Conservation (phyloP, 2,329 filamentous ascomycete genomes). For the Didymella glomerata region DNA sequence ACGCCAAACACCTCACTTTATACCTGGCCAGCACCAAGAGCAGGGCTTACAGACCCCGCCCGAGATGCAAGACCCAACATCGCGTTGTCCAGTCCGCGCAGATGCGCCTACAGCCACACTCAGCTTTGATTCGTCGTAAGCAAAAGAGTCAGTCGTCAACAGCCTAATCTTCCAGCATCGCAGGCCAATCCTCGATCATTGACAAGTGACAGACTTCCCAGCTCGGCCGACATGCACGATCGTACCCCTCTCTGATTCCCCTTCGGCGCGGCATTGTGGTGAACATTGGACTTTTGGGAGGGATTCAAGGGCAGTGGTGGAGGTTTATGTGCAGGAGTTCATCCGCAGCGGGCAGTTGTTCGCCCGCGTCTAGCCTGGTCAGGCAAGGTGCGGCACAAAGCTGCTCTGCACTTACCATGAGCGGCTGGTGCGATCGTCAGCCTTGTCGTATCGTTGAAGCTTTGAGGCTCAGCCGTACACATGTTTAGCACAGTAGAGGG, state of each 20-base stretch:
- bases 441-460: too few species aligned
- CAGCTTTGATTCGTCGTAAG: background rate
- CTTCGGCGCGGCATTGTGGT: background rate
- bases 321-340: slow-evolving; percentile 15
- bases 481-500: too few species aligned
- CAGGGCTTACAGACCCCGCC: background rate
- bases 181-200: background rate
- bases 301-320: background rate
- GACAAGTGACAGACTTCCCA: background rate
- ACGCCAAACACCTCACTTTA: background rate
- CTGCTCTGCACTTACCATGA: too few species aligned
- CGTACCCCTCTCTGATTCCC: background rate
- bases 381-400: slow-evolving; percentile 5
- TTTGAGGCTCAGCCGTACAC: too few species aligned
- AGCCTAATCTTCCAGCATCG: background rate
- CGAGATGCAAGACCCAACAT: background rate
- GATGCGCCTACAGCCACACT: background rate
- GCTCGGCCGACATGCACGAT: background rate
- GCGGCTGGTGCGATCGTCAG: too few species aligned
- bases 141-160: background rate
- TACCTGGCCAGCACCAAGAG: background rate
- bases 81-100: background rate
- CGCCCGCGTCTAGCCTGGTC: background rate
- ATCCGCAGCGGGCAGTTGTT: slow-evolving; percentile 13
- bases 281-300: background rate